Conservation (phyloP, 805 yeast species). For the Candida boidinii region DNA sequence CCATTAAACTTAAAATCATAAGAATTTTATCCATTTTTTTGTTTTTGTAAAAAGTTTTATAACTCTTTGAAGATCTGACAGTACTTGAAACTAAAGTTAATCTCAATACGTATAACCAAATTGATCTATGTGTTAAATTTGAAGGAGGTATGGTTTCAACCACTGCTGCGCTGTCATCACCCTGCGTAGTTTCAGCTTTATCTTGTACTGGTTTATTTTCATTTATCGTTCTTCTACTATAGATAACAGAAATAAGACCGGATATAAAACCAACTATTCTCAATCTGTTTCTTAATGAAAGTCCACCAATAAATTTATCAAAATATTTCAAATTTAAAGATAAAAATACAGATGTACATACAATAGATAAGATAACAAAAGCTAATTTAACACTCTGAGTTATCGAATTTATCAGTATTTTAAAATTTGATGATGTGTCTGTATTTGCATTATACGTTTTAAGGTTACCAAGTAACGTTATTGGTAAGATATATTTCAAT, state of each 20-base stretch:
- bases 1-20: conserved; percentile 6
- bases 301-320: not conserved
- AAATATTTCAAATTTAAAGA: not conserved
- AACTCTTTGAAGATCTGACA: conserved; percentile 2
- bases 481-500: conserved; percentile 10
- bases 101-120: conserved; percentile 14
- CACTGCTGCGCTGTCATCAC: too few relatives aligned
- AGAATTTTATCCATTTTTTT: conserved; percentile 9
- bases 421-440: conserved; percentile 2
- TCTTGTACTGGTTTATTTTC: too few relatives aligned
- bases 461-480: conserved; percentile 6
- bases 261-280: conserved; percentile 10
- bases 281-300: conserved; percentile 1
- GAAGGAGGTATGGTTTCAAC: too few relatives aligned
- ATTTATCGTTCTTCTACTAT: conserved; percentile 7
- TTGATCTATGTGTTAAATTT: conserved; percentile 6
- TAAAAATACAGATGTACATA: conserved; percentile 4
- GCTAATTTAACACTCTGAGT: conserved; percentile 6
- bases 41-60: conserved; percentile 1
- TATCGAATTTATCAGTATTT: conserved; percentile 4
- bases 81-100: conserved; percentile 9
- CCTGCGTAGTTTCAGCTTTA: too few relatives aligned
- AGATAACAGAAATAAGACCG: conserved; percentile 7
- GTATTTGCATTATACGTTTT: too few relatives aligned
- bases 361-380: conserved; percentile 6